A percentile compares a stretch with the other conserved stretches of the same genome.
Evolutionary conservation across 2,329 filamentous ascomycete genomes (phyloP).

Genomic region (Fusarium decemcellulare): DNA sequence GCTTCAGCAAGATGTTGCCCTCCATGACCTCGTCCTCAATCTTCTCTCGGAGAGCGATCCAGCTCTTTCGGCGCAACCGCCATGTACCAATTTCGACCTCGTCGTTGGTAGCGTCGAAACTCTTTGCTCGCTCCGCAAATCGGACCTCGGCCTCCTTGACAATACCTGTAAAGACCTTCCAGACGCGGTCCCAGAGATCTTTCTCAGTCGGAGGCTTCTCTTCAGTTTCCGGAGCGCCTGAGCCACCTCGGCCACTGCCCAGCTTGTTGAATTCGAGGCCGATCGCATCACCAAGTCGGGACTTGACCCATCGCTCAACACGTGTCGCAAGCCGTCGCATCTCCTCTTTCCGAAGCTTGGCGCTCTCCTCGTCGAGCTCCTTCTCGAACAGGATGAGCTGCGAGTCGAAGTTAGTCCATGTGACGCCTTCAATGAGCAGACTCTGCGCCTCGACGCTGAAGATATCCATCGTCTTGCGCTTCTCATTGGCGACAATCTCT

Average conservation of each 20-base stretch:
- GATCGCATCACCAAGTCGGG: slow-evolving; percentile 87
- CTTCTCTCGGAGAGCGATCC: slow-evolving; percentile 89
- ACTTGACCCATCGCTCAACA: slow-evolving; percentile 94
- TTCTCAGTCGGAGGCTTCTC: slow-evolving; percentile 83
- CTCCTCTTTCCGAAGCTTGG: slow-evolving; percentile 90
- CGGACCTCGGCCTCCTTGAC: slow-evolving; percentile 88
- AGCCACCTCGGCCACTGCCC: slow-evolving; percentile 87
- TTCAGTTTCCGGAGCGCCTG: slow-evolving; percentile 83
- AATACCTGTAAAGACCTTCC: slow-evolving; percentile 85
- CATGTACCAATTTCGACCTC: slow-evolving; percentile 95
- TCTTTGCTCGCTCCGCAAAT: slow-evolving; percentile 90
- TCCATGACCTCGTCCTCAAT: slow-evolving; percentile 99
- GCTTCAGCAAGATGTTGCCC: slow-evolving; percentile 93
- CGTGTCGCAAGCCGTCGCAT: slow-evolving; percentile 93
- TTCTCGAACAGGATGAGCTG: slow-evolving; percentile 87
- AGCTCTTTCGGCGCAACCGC: slow-evolving; percentile 93
- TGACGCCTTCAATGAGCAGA: slow-evolving; percentile 81
- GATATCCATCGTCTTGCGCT: slow-evolving; percentile 78
- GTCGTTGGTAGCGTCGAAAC: slow-evolving; percentile 91
- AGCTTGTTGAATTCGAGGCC: slow-evolving; percentile 97
- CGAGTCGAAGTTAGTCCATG: slow-evolving; percentile 90
- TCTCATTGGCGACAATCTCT: slow-evolving; percentile 89
- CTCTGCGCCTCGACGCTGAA: slow-evolving; percentile 84
- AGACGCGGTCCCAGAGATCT: slow-evolving; percentile 96
- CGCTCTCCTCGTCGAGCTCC: slow-evolving; percentile 91